These are phyloP conservation scores for Saururus chinensis DNA, from an alignment of 164 flowering plant genomes.

Conservation along the genomic window DNA sequence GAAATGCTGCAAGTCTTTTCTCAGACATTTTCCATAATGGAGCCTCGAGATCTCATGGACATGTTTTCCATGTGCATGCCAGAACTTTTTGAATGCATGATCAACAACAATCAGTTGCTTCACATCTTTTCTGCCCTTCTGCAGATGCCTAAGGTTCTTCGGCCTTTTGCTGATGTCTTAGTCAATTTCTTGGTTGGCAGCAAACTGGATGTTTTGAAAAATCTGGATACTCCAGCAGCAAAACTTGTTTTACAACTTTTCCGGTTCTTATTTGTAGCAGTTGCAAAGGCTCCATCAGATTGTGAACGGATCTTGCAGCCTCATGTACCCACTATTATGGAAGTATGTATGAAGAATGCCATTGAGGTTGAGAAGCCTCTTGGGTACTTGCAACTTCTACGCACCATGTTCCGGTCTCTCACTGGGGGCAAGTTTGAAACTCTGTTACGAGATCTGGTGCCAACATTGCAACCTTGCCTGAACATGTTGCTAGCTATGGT, in stretches of 20 bases:
- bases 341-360: slow-evolving; percentile 85
- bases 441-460: slow-evolving; percentile 67
- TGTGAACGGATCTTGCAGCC: slow-evolving; percentile 94
- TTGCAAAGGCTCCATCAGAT: slow-evolving; percentile 79
- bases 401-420: slow-evolving; percentile 86
- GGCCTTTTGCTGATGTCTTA: slow-evolving; percentile 91
- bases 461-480: slow-evolving; percentile 75
- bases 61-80: slow-evolving; percentile 98
- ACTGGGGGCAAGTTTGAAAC: slow-evolving; percentile 91
- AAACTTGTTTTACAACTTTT: slow-evolving; percentile 92
- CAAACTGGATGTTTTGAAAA: slow-evolving; percentile 86
- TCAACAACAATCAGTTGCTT: slow-evolving; percentile 71
- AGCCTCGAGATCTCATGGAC: slow-evolving; percentile 98
- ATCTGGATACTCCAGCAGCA: slow-evolving; percentile 81
- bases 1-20: slow-evolving; percentile 83
- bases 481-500: slow-evolving; percentile 91
- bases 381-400: slow-evolving; percentile 91
- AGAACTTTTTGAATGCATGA: slow-evolving; percentile 97
- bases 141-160: slow-evolving; percentile 69
- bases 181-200: slow-evolving; percentile 88
- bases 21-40: slow-evolving; percentile 83
- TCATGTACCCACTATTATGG: slow-evolving; percentile 90
- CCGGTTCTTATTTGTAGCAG: slow-evolving; percentile 77
- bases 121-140: slow-evolving; percentile 81
- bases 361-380: slow-evolving; percentile 86